Base-by-base conservation (phyloP, 352 stramenopile genomes). In the Globisporangium ultimum region DNA sequence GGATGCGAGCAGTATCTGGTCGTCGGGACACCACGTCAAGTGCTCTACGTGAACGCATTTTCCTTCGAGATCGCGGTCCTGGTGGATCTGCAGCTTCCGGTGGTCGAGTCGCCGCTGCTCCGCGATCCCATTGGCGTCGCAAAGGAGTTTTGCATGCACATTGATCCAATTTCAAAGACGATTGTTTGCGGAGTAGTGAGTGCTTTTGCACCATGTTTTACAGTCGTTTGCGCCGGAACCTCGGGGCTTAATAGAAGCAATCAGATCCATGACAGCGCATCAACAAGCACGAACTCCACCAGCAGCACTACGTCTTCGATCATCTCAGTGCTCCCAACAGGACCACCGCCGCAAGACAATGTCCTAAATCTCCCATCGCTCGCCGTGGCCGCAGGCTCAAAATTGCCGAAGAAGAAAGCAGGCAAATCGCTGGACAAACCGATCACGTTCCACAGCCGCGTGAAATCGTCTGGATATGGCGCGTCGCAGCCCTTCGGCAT, bases 381-480 rank as follows among this genome's bases (percentile, higher is more conserved):
- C 2, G 72, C 75, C 10, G 41, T 60, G 8, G 59, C 55, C 13
- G 63, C 53, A 1, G 60, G 53, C 28, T 28, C 53, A 17, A 68
- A 57, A 43, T 34, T 45, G 34, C 63, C 10, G 6, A 64, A 49
- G 24, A 72, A 62, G 32, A 61, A 52, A 2, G 41, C 45, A 3
- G 83, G 74, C 28, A 52, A 34, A 2, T 24, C 3, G 13, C 57
- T 78, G 2, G 78, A 96, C 68, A 87, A 93, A 14, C 81, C 87
- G 18, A 73, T 95, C 46, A 91, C 84, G 20, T 96, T 95, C 43
- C 87, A 87, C 43, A 78, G 78, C 14, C 71, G 78, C 15, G 84
- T 96, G 52, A 78, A 80, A 51, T 96, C 88, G 14, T 95, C 84
- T 1, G 88, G 88, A 0, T 96, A 96, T 64, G 88, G 86, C 43